Conservation (phyloP, 495 filamentous ascomycete genomes). For the Aspergillus ostianus region DNA sequence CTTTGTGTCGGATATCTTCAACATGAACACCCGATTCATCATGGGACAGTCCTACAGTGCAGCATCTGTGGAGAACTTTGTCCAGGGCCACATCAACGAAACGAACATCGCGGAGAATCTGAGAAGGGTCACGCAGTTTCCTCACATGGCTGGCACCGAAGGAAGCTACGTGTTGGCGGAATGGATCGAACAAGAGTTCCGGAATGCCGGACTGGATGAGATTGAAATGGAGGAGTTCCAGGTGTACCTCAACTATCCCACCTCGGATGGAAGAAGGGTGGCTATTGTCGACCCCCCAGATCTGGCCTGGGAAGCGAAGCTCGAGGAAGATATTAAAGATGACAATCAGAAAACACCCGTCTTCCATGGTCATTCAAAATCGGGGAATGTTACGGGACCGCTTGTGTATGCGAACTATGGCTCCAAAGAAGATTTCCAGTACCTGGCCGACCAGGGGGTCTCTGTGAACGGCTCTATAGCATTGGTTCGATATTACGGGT, state of each 20-base stretch:
- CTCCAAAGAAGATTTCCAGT: slow-evolving; percentile 75
- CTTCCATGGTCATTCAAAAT: slow-evolving; percentile 88
- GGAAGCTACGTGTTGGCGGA: slow-evolving; percentile 80
- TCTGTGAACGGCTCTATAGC: slow-evolving; percentile 76
- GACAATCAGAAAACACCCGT: slow-evolving; percentile 62
- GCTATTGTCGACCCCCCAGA: slow-evolving; percentile 73
- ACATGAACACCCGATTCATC: slow-evolving; percentile 41
- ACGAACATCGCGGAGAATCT: slow-evolving; percentile 68
- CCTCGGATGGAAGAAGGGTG: slow-evolving; percentile 69
- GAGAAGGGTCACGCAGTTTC: slow-evolving; percentile 68
- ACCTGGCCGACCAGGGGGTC: slow-evolving; percentile 66
- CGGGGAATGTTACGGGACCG: slow-evolving; percentile 88
- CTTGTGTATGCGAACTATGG: slow-evolving; percentile 94
- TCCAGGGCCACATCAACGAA: slow-evolving; percentile 66
- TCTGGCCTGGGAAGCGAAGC: slow-evolving; percentile 71
- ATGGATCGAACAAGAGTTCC: slow-evolving; percentile 75
- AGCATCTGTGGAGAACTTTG: slow-evolving; percentile 65
- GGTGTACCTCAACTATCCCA: slow-evolving; percentile 93
- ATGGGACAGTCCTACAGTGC: slow-evolving; percentile 49
- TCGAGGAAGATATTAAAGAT: slow-evolving; percentile 66
- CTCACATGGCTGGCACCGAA: slow-evolving; percentile 88
- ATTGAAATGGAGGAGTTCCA: slow-evolving; percentile 72
- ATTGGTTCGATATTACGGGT: slow-evolving; percentile 77
- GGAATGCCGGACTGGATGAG: slow-evolving; percentile 65
- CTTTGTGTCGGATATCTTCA: slow-evolving; percentile 79